A percentile compares a stretch with the other conserved stretches of the same genome.
These are phyloP conservation scores for Chaetoscypha palmicola DNA, from an alignment of 2,329 filamentous ascomycete species.

Conservation along the genomic window DNA sequence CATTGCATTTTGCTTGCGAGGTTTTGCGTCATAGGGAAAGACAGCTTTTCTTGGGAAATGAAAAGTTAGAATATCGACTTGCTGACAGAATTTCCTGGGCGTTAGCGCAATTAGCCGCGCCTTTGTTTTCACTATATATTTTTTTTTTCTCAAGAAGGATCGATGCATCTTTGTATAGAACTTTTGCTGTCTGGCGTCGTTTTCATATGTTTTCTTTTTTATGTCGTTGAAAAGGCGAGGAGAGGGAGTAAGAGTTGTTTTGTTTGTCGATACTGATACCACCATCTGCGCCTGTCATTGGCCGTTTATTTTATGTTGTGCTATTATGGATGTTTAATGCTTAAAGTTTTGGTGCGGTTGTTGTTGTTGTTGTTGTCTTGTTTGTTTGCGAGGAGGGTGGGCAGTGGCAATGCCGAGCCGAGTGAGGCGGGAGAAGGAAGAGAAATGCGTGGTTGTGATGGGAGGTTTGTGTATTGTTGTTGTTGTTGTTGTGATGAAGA, in stretches of 20 bases:
- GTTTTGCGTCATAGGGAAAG: neutral
- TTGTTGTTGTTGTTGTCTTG: neutral
- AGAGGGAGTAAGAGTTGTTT: neutral
- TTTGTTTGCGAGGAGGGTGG: neutral
- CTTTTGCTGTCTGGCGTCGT: neutral
- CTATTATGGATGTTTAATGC: constrained; percentile 4
- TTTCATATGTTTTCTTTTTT: neutral
- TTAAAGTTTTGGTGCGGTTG: neutral
- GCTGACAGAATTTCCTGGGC: too few relatives aligned
- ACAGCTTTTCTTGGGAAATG: neutral
- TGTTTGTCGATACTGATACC: constrained; percentile 8
- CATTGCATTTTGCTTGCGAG: neutral
- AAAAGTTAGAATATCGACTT: too few relatives aligned
- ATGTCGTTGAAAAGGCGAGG: neutral
- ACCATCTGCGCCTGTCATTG: constrained; percentile 2
- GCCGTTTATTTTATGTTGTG: neutral
- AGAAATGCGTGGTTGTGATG: neutral
- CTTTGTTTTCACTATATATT: too few relatives aligned
- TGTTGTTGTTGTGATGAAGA: neutral
- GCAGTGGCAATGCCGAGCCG: neutral
- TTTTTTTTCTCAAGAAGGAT: too few relatives aligned
- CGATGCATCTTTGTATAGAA: constrained; percentile 1
- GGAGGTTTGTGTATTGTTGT: too few relatives aligned
- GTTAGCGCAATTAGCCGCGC: too few relatives aligned
- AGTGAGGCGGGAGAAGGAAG: neutral